Base-by-base conservation (phyloP, 305 asterid genomes). In the Rubia peregrina region DNA sequence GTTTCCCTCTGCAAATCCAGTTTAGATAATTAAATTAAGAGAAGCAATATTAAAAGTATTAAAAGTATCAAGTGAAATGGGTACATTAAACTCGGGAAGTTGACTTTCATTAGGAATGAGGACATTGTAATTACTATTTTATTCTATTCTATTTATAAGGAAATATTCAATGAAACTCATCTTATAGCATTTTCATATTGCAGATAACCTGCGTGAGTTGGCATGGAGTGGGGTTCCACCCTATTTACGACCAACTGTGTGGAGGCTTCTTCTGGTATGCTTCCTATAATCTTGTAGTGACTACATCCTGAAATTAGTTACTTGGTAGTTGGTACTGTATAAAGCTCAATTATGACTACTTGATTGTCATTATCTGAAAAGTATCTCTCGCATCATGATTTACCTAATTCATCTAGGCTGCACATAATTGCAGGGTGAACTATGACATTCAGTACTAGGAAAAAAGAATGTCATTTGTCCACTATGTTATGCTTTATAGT, bases 201-300 rank as follows among this genome's bases (percentile, higher is more conserved):
- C 90, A 93, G 99, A 94, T 79, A 94, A 87, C 79, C 74, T 94
- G 80, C 98, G 97, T 49, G 98, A 90, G 76, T 78, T 90, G 73
- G 88, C 99, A 72, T 94, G 99, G 99, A 94, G 92, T 85, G 99
- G 99, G 68, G 87, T 94, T 73, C 99, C 99, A 42, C 87, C 90
- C 33, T 82, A 94, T 82, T 68, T 89, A 76, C 97, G 99, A 59
- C 98, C 99, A 62, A 84, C 84, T 53, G 90, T 94, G 43, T 94
- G 99, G 98, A 83, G 97, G 77, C 96, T 94, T 85, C 95, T 94
- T 74, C 82, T 94, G 99, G 98, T 92, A 89, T 72, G 89, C 65
- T 7, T 64, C 13, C 26, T 65, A 65, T 65, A 33, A 0, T 41
- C 67, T 73, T 57, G 61, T 44, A 59, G 26, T 46, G 36, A 42